These are phyloP conservation scores for Neotropicomus parvogracilis DNA, from an alignment of 1,284 basidiomycete species.

Conservation along the genomic window DNA sequence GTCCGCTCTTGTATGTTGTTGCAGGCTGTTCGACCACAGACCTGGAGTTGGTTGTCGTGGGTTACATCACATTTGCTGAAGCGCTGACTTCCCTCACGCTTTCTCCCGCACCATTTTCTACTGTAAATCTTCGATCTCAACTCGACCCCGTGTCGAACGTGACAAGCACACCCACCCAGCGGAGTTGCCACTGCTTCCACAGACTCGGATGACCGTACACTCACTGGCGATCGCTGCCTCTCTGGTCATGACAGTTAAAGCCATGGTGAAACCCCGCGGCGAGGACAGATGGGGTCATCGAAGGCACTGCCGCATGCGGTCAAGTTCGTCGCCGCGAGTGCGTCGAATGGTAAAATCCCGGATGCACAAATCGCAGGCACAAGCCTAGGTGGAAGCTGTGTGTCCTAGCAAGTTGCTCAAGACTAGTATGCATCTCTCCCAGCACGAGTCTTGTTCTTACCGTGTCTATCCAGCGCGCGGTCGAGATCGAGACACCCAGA, in stretches of 20 bases:
- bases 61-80: too few species aligned
- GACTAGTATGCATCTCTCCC: constrained; percentile 31
- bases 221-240: constrained; percentile 42
- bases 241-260: constrained; percentile 41
- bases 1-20: too few species aligned
- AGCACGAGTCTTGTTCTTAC: not conserved
- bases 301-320: constrained; percentile 40
- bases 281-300: constrained; percentile 52
- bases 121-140: constrained; percentile 7
- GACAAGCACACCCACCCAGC: constrained; percentile 21
- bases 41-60: not conserved
- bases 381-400: too few species aligned
- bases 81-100: too few species aligned
- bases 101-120: too few species aligned
- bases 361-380: too few species aligned
- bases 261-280: constrained; percentile 45
- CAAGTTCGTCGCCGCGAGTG: constrained; percentile 39
- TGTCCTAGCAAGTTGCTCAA: constrained; percentile 43
- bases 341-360: constrained; percentile 24
- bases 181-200: constrained; percentile 1
- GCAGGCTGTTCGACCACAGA: constrained; percentile 3
- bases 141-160: constrained; percentile 18
- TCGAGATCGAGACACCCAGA: too few species aligned
- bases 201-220: constrained; percentile 36
- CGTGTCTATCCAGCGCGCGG: too few species aligned